These are phyloP conservation scores for Hsuehochloa calcarea DNA, from an alignment of 176 grass and related monocot species.

Conservation along the genomic window DNA sequence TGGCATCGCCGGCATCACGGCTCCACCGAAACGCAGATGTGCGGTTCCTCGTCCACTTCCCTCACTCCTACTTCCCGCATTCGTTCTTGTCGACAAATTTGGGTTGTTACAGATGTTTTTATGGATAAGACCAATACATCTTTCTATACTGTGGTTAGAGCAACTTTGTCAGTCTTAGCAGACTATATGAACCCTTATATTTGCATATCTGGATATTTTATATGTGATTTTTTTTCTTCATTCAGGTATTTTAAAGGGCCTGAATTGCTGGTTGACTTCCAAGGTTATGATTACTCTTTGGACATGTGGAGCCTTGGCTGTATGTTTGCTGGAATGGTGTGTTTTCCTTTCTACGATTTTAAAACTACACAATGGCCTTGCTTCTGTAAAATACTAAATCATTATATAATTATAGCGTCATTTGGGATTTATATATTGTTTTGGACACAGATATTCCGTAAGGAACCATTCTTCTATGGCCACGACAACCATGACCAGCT, in stretches of 20 bases:
- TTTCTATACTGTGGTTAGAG: neutral
- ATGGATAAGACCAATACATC: neutral
- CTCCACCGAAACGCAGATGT: too few species aligned
- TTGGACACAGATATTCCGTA: constrained; percentile 64
- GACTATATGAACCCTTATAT: neutral
- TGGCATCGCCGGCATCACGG: too few species aligned
- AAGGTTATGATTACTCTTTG: constrained; percentile 74
- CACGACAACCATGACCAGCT: constrained; percentile 83
- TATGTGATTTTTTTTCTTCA: neutral
- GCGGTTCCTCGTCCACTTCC: too few species aligned
- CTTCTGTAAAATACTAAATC: constrained; percentile 10
- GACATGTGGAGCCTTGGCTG: constrained; percentile 87
- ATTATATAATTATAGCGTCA: neutral
- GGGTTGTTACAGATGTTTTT: neutral
- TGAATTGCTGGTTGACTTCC: constrained; percentile 70
- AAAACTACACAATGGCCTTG: neutral
- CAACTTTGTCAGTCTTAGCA: neutral
- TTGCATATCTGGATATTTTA: constrained; percentile 7
- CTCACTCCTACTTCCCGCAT: too few species aligned
- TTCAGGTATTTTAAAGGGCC: constrained; percentile 78
- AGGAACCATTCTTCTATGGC: constrained; percentile 85
- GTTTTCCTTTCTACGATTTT: neutral
- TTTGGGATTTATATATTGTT: constrained; percentile 20
- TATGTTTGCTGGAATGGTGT: constrained; percentile 86
- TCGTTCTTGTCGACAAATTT: too few species aligned